Base-by-base conservation (phyloP, 1,284 basidiomycete genomes). In the Xerocomus nothofagi region DNA sequence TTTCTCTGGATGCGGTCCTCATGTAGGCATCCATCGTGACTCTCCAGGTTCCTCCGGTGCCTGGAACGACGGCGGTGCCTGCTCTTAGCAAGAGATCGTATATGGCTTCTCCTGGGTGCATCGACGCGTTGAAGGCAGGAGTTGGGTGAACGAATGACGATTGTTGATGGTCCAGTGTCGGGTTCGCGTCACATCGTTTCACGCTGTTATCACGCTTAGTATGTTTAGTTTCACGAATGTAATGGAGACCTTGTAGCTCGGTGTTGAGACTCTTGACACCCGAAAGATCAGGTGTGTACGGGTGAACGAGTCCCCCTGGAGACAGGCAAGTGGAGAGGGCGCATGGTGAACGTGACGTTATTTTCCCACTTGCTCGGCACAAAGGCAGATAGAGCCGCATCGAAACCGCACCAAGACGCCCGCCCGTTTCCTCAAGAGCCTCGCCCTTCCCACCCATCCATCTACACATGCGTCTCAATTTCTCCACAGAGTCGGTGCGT, bases 31-130 rank as follows among this genome's bases (percentile, higher is more conserved):
- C 8, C 3, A 5, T 8, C 14, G 1, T 20, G 1, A 31, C 3
- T 14, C 8, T 30, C n/a, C 23, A 60, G 60, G 58, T 15, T 0
- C 38, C 5, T 47, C 60, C 33, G 62, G 60, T 32, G 62, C 53
- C 24, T 61, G 62, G 62, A 47, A 14, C 17, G 32, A 61, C 5
- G 31, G 41, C 15, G 27, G 48, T 5, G 39, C 38, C 8, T 65
- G 59, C 34, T 29, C 27, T n/a, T 44, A 44, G 43, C n/a, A 45
- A 27, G 43, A 17, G 11, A 21, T 17, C 18, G 18, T 23, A 9
- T 21, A 27, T 15, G 24, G 18, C 7, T 15, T 6, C 15, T 27
- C 11, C 14, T 11, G 4, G 10, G 18, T 18, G 15, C 10, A 11
- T n/a, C 26, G 4, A 17, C 42, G 15, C 24, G 20, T 21, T 20